Percentiles rank a stretch among this genome's conserved stretches.
Evolutionary conservation across 2,329 filamentous ascomycete genomes (phyloP).

Genomic region (Ascochyta pisi): DNA sequence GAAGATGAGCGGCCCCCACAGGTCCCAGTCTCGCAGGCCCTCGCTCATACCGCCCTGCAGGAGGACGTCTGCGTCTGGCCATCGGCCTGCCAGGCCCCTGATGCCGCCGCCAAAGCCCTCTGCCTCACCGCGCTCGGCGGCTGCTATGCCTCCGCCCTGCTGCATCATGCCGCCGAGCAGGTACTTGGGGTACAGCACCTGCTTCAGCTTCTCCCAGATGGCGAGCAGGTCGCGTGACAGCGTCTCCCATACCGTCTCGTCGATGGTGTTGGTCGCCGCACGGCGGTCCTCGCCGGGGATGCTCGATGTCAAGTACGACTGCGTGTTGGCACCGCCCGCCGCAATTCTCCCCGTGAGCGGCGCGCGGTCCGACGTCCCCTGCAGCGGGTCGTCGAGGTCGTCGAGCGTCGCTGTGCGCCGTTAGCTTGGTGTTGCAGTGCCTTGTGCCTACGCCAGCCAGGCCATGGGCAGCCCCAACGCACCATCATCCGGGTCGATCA

Average conservation of each 20-base stretch:
- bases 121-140: constrained; percentile 64
- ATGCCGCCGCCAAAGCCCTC: constrained; percentile 54
- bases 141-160: constrained; percentile 63
- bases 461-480: constrained; percentile 28
- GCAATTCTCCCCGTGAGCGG: constrained; percentile 87
- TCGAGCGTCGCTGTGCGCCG: constrained; percentile 74
- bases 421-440: constrained; percentile 18
- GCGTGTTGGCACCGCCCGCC: constrained; percentile 62
- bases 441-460: constrained; percentile 1
- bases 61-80: constrained; percentile 72
- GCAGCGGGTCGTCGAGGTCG: constrained; percentile 89
- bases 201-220: constrained; percentile 97
- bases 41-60: constrained; percentile 80
- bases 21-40: constrained; percentile 92
- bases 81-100: constrained; percentile 65
- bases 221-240: constrained; percentile 87
- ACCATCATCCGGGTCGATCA: constrained; percentile 63
- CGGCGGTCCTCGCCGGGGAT: constrained; percentile 93
- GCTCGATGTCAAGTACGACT: constrained; percentile 84
- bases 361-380: constrained; percentile 72
- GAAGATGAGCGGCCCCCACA: constrained; percentile 97
- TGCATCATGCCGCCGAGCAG: constrained; percentile 74
- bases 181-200: constrained; percentile 96
- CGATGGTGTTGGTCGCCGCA: constrained; percentile 90
- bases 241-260: constrained; percentile 98